These are phyloP conservation scores for Epichloe hybrida DNA, from an alignment of 2,329 filamentous ascomycete genomes.

Conservation along the genomic window DNA sequence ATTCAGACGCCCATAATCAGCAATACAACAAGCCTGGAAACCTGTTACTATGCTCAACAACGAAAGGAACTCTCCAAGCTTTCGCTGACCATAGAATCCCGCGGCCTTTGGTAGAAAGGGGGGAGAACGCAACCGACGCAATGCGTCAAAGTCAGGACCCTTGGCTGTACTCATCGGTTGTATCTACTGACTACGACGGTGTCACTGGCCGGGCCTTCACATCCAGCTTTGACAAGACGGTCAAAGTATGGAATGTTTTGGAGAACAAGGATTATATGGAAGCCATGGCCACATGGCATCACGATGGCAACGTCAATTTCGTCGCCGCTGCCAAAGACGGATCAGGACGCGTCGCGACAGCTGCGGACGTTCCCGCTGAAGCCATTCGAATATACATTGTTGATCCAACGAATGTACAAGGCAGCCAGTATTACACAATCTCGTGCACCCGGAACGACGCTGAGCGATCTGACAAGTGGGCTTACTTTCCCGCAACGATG, in stretches of 20 bases:
- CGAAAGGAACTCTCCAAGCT: conserved; percentile 30
- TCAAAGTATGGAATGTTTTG: conserved; percentile 42
- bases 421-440: conserved; percentile 24
- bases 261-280: conserved; percentile 27
- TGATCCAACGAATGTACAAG: conserved; percentile 19
- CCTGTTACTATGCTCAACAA: conserved; percentile 39
- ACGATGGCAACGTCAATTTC: conserved; percentile 48
- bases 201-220: conserved; percentile 37
- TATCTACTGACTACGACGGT: conserved; percentile 43
- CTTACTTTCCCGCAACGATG: conserved; percentile 49
- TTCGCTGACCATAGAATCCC: conserved; percentile 44
- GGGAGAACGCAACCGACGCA: conserved; percentile 40
- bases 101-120: conserved; percentile 37
- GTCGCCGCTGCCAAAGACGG: conserved; percentile 38
- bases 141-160: conserved; percentile 47
- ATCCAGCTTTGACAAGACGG: conserved; percentile 47
- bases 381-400: conserved; percentile 46
- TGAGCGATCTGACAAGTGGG: conserved; percentile 35
- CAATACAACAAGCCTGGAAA: conserved; percentile 55
- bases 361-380: conserved; percentile 37
- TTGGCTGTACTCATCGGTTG: conserved; percentile 52
- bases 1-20: conserved; percentile 49
- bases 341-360: conserved; percentile 41
- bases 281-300: conserved; percentile 34
- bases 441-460: conserved; percentile 28